Conservation (phyloP, 768 basidiomycete species). For the Kwoniella newhampshirensis region DNA sequence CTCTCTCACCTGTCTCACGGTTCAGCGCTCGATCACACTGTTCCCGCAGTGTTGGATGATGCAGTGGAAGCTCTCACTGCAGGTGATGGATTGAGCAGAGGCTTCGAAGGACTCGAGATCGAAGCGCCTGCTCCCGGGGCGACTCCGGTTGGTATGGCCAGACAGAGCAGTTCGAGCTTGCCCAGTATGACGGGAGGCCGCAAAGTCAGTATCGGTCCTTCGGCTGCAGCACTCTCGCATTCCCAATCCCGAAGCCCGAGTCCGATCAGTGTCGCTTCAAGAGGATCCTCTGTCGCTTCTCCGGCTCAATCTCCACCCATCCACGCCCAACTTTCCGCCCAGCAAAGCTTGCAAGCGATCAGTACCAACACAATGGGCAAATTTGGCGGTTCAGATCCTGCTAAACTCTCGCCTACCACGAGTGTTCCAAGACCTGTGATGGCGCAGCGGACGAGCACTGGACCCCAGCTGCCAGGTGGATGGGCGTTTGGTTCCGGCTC, state of each 20-base stretch:
- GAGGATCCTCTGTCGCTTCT: slow-evolving; percentile 21
- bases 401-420: background rate
- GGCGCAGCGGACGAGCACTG: slow-evolving; percentile 37
- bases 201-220: slow-evolving; percentile 8
- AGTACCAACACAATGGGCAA: background rate
- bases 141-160: slow-evolving; percentile 28
- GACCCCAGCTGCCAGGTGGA: slow-evolving; percentile 42
- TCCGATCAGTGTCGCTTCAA: slow-evolving; percentile 32
- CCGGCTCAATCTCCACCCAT: slow-evolving; percentile 40
- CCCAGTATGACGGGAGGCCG: slow-evolving; percentile 14
- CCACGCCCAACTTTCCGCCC: slow-evolving; percentile 27
- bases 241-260: slow-evolving; percentile 38
- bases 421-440: slow-evolving; percentile 29
- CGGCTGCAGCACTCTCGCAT: background rate
- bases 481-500: slow-evolving; percentile 25
- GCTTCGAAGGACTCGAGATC: slow-evolving; percentile 39
- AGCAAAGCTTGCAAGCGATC: slow-evolving; percentile 5
- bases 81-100: slow-evolving; percentile 10
- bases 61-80: slow-evolving; percentile 68
- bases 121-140: slow-evolving; percentile 37
- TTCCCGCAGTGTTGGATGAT: slow-evolving; percentile 77
- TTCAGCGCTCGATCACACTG: slow-evolving; percentile 64
- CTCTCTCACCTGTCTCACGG: slow-evolving; percentile 56
- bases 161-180: slow-evolving; percentile 31
- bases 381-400: background rate